Base-by-base conservation (phyloP, 805 yeast genomes). In the Metschnikowia continentalis region DNA sequence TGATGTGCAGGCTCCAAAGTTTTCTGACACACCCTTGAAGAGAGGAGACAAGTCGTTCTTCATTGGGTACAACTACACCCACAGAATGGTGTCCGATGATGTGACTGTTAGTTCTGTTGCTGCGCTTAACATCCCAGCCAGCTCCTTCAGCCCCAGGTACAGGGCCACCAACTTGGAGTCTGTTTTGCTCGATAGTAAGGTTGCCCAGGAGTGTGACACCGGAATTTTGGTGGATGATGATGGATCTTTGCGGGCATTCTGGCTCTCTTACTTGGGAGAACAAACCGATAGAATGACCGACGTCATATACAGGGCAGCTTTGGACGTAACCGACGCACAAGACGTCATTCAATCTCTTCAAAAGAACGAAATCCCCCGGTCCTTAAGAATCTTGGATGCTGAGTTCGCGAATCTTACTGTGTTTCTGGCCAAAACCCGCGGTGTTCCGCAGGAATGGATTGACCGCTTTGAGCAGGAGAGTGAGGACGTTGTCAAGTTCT, bases 361-460 rank as follows among this genome's bases (percentile, higher is more conserved):
- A 53, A 72, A 75, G 19, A 78, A 78, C 42, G 61, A 67, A 19
- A 65, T 68, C 1, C 90, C 92, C 5, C 57, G 60, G 35, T 71
- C 77, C 30, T 63, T 83, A 39, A 76, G 86, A 53, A 82, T 89
- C 45, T 76, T 91, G 46, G 96, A 90, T 62, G 85, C 88, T 35
- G 97, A 89, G 60, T 83, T 89, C 58, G 78, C 79, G 14, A 75
- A 90, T 0, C 72, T 86, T 33, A 78, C 88, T 2, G 73, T 90
- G 22, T 77, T 83, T 23, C 85, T 82, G 61, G 96, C 95, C 2
- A 81, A 96, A 67, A 80, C 88, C 42, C 78, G 88, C 61, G 96
- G 96, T n/a, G 96, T 90, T 20, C 81, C 94, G 0, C 92, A 88
- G 58, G 81, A 81, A 40, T 90, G 96, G 95, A 86, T 91, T 53